A percentile compares a stretch with the other conserved stretches of the same genome.
These are phyloP conservation scores for Artemisia princeps DNA, from an alignment of 140 eudicot genomes.

Conservation along the genomic window DNA sequence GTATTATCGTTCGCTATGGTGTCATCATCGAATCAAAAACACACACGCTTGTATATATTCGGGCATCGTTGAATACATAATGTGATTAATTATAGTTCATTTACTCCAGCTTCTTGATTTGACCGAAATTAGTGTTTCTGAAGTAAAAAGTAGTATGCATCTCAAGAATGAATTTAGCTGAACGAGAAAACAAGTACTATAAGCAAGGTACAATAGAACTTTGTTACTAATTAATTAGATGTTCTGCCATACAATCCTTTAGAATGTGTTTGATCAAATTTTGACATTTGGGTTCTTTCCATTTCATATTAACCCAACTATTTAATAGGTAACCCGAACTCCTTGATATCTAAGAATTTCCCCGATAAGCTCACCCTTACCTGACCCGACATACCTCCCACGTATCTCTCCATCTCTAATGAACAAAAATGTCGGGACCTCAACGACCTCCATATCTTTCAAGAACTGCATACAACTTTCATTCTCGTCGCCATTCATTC, in stretches of 20 bases:
- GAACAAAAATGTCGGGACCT: slow-evolving; percentile 92
- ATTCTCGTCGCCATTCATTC: slow-evolving; percentile 95
- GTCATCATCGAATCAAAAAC: no score
- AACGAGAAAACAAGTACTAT: neutral
- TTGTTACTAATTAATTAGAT: neutral
- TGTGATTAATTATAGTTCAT: no score
- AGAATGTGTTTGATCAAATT: neutral
- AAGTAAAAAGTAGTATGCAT: neutral
- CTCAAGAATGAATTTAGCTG: neutral
- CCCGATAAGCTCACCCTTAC: slow-evolving; percentile 90
- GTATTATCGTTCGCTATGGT: no score
- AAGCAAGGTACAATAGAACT: neutral
- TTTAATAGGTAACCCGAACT: slow-evolving; percentile 78
- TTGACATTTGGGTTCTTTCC: neutral
- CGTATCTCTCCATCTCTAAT: slow-evolving; percentile 80
- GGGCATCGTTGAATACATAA: no score
- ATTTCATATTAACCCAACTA: neutral
- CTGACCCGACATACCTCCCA: slow-evolving; percentile 96
- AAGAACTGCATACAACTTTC: slow-evolving; percentile 86
- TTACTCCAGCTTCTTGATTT: no score
- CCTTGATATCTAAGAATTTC: slow-evolving; percentile 97
- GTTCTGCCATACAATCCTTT: slow-evolving; percentile 1
- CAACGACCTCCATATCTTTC: slow-evolving; percentile 82
- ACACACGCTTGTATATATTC: no score
- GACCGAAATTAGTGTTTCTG: no score